Evolutionary conservation across 2,329 filamentous ascomycete species (phyloP).

Genomic region (Chaetomium sp.): DNA sequence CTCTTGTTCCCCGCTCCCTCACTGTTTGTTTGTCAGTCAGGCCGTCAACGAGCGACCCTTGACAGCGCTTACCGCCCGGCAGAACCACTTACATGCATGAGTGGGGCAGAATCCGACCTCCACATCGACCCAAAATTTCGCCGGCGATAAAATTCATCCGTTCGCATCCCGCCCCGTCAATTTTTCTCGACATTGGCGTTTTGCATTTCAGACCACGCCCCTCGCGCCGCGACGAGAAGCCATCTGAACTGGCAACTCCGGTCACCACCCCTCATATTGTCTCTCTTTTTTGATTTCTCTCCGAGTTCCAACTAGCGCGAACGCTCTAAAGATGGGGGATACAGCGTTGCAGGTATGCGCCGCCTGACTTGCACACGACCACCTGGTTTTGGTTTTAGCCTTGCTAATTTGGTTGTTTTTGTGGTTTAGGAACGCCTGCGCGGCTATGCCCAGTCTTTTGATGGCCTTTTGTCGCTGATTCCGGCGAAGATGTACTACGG

Average conservation of each 20-base stretch:
- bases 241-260: background rate
- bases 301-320: too few relatives aligned
- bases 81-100: conserved; percentile 13
- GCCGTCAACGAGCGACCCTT: background rate
- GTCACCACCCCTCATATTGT: background rate
- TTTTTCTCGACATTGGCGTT: conserved; percentile 15
- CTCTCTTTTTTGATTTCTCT: background rate
- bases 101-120: conserved; percentile 14
- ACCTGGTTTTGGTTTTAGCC: background rate
- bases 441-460: conserved; percentile 66
- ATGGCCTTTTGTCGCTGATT: conserved; percentile 79
- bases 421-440: conserved; percentile 47
- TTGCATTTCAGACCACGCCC: too few relatives aligned
- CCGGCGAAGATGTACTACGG: conserved; percentile 88
- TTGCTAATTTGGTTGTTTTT: conserved; percentile 12
- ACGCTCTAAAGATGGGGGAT: conserved; percentile 10
- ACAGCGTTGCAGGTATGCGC: conserved; percentile 21
- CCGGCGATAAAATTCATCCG: conserved; percentile 25
- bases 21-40: background rate
- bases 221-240: background rate
- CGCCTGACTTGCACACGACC: background rate
- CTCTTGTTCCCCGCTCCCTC: background rate
- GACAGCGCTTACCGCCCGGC: conserved; percentile 22
- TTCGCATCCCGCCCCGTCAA: conserved; percentile 17
- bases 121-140: conserved; percentile 27